Base-by-base conservation (phyloP, 441 rosid species). In the Macaranga tanarius region DNA sequence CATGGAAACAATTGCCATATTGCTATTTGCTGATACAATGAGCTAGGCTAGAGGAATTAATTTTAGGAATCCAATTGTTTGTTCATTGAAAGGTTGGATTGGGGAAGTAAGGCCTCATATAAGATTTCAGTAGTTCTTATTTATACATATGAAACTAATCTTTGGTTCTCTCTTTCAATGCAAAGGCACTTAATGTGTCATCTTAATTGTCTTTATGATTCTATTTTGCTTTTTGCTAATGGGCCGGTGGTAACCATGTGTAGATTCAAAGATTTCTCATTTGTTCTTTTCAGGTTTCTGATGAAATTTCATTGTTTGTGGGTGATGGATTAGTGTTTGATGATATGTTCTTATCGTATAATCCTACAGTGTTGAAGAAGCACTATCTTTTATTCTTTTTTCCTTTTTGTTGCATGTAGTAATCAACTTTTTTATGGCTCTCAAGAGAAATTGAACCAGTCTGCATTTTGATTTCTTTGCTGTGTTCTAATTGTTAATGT, bases 381-480 rank as follows among this genome's bases (percentile, higher is more conserved):
- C 44, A 13, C 7, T 42, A 42, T 42, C 47, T 42, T 42, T 10
- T 38, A 2, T 38, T 38, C 7, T 38, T 42, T 42, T 44, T 44
- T 16, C 0, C 54, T 2, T 26, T 55, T 5, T 55, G 3, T 16
- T 26, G n/a, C n/a, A 50, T 50, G 42, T 52, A 17, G 20, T 9
- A 7, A 38, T 54, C 25, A 22, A 10, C 1, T 69, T 42, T 38
- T 52, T 19, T 19, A 12, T 4, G 16, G 7, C 22, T 17, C 10
- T 22, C 28, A 16, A 20, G 25, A 31, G 28, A 51, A 51, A 61
- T 55, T 38, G 23, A 16, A n/a, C 9, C 10, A 19, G 26, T 69
- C 8, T 69, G 38, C 42, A 58, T 31, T 47, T 16, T 70, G 28
- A 64, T 73, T 64, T 31, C 50, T 62, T 60, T 44, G 44, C 22